Base-by-base conservation (phyloP, 2,329 filamentous ascomycete genomes). In the Alternaria sp. region DNA sequence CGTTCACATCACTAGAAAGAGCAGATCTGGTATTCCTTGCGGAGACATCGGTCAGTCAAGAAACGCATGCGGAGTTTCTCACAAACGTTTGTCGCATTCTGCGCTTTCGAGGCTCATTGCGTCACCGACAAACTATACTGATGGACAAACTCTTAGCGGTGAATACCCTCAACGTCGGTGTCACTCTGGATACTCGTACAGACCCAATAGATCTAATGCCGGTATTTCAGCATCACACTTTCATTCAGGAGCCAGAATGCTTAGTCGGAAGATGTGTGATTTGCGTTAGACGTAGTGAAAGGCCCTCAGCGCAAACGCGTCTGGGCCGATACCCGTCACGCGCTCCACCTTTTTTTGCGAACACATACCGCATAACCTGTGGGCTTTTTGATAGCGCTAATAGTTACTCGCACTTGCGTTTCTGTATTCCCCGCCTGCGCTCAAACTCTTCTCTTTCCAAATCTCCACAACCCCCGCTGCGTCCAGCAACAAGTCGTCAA, bases 141-240 rank as follows among this genome's bases (percentile, higher is more conserved):
- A 15, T 40, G 28, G 49, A 49, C 11, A 52, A 17, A n/a, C 9
- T 11, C 23, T 17, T 47, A 13, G 9, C 4, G 8, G 19, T 25
- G 49, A 23, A 12, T 40, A 6, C 30, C 17, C 5, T 4, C 1
- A 15, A 21, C 5, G 49, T n/a, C 19, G 23, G 13, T 21, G 36
- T 40, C 21, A 19, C 23, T 9, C 19, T 8, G 49, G 4, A 52
- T 10, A 32, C 13, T 15, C 11, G 17, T 40, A 12, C 23, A 11
- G 49, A 40, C 8, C 13, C 1, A 4, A 40, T 40, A 21, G 30
- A 9, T 23, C 6, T 6, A 36, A 1, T 40, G 36, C 36, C 1
- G 8, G 15, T 40, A 6, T 17, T 17, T 17, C 15, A 0, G n/a
- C 1, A 1, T 40, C n/a, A 40, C 36, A 2, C 0, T 6, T 2